Percentiles rank a stretch among this genome's conserved stretches.
phyloP scores from a whole-genome alignment of 345 rosid genomes.

The Hirschfeldia incana region DNA sequence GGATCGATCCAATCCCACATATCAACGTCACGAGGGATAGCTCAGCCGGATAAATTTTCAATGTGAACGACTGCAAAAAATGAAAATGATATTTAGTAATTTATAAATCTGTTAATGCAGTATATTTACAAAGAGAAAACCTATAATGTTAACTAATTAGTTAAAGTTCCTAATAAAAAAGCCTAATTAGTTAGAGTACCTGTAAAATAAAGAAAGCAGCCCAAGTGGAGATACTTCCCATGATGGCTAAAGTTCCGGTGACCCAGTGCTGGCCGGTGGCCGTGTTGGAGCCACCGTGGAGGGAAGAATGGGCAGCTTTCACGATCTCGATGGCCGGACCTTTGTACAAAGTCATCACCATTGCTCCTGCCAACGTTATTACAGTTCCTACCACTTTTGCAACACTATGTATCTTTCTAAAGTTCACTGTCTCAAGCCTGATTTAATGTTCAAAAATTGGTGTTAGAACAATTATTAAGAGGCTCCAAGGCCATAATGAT shows the following conservation, averaged over 20 bases:
- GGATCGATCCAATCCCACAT: constrained; percentile 65
- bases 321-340: constrained; percentile 71
- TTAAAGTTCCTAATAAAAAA: neutral
- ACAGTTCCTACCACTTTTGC: constrained; percentile 78
- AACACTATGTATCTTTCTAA: constrained; percentile 60
- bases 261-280: constrained; percentile 57
- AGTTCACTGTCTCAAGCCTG: constrained; percentile 72
- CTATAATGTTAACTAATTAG: neutral
- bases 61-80: constrained; percentile 62
- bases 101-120: neutral
- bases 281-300: constrained; percentile 33
- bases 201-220: constrained; percentile 67
- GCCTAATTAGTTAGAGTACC: neutral
- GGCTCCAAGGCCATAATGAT: neutral
- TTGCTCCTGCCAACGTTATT: constrained; percentile 78
- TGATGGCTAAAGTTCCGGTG: constrained; percentile 61
- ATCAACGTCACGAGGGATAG: constrained; percentile 70
- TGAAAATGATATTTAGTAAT: neutral
- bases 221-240: constrained; percentile 68
- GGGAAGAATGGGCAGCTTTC: constrained; percentile 38
- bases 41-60: constrained; percentile 83
- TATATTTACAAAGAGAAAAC: neutral
- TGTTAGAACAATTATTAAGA: neutral
- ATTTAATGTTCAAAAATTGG: neutral
- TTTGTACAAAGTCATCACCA: constrained; percentile 90